Evolutionary conservation across 1,284 basidiomycete genomes (phyloP), one percentile per base, ranked within the genome.

Genomic region (Moesziomyces sp.): DNA sequence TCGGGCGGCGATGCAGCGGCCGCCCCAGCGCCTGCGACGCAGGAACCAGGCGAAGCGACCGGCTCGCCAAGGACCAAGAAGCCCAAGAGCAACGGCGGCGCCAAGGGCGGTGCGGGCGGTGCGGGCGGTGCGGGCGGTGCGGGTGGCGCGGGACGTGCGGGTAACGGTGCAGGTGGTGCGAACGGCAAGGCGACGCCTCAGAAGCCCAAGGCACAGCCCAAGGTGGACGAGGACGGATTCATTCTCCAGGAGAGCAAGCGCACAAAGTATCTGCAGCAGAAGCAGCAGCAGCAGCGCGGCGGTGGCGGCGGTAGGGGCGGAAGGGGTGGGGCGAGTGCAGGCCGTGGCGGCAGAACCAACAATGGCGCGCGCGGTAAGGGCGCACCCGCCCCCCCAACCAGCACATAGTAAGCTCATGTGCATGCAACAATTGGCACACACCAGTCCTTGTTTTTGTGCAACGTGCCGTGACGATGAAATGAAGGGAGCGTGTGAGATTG

Each of bases 141-240:
- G 24, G 51, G 46, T 14, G 35, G 42, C 18, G 40, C 24, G 6
- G 46, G 51, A 44, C 30, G 58, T 21, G 42, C 50, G 24, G 51
- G 46, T 40, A 51, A 42, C 28, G 54, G 44, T 7, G 52, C 52
- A 24, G 52, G 47, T 19, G 49, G 40, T 11, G 43, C 43, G 4
- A 51, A 50, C 23, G 65, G 30, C 56, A 40, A 34, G n/a, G 21
- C 19, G 19, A 28, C 18, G 10, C 46, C 43, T 42, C 45, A 34
- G 30, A 50, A 35, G 26, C 58, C 38, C 35, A 40, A 52, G 40
- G 47, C 42, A 8, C 50, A 59, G 42, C 68, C 68, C 2, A 66
- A 66, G 44, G 66, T 76, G 24, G 74, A 76, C 44, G 59, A 76
- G 43, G 74, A 76, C 46, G 74, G 74, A 21, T 76, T 76, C 42